Evolutionary conservation across 1,139 yeast genomes (phyloP), one percentile per base, ranked within the genome.

Genomic region (Candida frijolesensis): DNA sequence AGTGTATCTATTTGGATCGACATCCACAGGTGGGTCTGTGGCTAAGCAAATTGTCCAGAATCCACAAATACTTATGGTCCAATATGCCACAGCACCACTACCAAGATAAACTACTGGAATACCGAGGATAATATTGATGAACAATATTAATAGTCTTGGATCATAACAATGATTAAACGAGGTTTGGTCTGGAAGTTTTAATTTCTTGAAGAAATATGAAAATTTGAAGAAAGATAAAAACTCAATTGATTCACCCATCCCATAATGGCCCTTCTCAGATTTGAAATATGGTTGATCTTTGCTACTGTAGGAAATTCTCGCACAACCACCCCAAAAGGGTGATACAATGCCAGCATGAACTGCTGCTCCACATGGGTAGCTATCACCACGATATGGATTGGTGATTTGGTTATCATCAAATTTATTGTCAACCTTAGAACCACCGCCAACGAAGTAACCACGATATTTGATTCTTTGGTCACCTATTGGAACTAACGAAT

Each of bases 341-440:
- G 95, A 84, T 1, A 91, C 70, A 0, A 84, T 62, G 1, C 97
- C 97, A 2, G 92, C 85, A 65, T 92, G 97, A 3, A 88, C 82
- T 0, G 96, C 98, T 1, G 97, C 86, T 0, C 92, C 95, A 67
- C 99, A 94, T 0, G 94, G 85, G 61, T 75, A 91, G 0, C 96
- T 88, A 66, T 94, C 99, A 0, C 90, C 94, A 53, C 99, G 74
- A 61, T 90, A 94, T 0, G 91, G 90, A 25, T 70, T 60, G 0
- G 87, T 70, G 7, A 83, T 50, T 48, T 57, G 58, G 14, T 52
- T 55, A n/a, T 65, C 65, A n/a, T 53, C 55, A 2, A 48, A 43
- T 18, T 42, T 32, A 8, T 54, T 43, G 5, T 37, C 46, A 3
- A 54, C 51, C 6, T 71, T 59, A 12, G 57, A 60, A 0, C 89